Evolutionary conservation across 306 rosid genomes (phyloP).

Genomic region (Sicyos baderoa): DNA sequence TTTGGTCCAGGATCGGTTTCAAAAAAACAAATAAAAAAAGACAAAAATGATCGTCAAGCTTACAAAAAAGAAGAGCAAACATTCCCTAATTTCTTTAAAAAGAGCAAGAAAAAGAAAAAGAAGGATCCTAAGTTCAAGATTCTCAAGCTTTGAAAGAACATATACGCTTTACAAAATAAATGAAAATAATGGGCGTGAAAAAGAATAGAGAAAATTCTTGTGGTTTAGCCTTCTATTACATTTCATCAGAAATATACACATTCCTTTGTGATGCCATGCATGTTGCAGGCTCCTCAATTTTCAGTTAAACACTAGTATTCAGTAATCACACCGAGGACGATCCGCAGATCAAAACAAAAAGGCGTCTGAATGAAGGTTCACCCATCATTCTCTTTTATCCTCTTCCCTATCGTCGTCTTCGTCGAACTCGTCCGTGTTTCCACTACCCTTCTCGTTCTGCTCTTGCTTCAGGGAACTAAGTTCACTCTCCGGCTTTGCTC

Average conservation of each 20-base stretch:
- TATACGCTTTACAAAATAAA: conserved; percentile 18
- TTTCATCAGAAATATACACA: conserved; percentile 14
- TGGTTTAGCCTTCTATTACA: not conserved
- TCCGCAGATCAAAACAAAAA: not conserved
- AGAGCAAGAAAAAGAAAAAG: not conserved
- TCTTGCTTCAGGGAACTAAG: conserved; percentile 55
- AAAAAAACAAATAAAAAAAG: too few relatives aligned
- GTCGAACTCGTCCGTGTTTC: conserved; percentile 27
- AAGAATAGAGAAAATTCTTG: not conserved
- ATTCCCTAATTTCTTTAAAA: not conserved
- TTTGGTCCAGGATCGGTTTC: too few relatives aligned
- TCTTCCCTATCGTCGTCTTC: conserved; percentile 59
- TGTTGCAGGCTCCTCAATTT: not conserved
- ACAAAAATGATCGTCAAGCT: too few relatives aligned
- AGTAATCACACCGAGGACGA: not conserved
- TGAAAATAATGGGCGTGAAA: conserved; percentile 1
- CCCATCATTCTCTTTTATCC: conserved; percentile 65
- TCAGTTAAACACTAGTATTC: too few relatives aligned
- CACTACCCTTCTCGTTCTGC: conserved; percentile 30
- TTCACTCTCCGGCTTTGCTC: conserved; percentile 58
- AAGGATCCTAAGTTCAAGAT: not conserved
- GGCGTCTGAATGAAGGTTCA: not conserved
- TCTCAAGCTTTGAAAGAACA: not conserved
- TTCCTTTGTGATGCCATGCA: conserved; percentile 10
- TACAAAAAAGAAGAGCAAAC: not conserved